phyloP scores from a whole-genome alignment of 2,329 filamentous ascomycete genomes.

The Ceratocystis diversiconidia region DNA sequence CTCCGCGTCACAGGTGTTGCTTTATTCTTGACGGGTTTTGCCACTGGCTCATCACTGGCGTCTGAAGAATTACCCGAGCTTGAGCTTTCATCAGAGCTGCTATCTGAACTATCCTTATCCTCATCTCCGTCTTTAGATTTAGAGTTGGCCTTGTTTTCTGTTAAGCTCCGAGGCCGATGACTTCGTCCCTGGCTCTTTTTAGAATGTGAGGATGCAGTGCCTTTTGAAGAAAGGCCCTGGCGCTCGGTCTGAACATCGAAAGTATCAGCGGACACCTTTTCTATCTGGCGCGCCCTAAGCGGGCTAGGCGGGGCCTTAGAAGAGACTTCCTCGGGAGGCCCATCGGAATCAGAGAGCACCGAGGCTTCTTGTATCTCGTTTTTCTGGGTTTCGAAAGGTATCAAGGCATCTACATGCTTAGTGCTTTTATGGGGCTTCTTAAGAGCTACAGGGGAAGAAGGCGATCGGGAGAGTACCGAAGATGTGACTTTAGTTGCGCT shows the following conservation, averaged over 20 bases:
- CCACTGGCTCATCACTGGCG: conserved; percentile 12
- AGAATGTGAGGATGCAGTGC: background rate
- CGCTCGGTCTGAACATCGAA: no score
- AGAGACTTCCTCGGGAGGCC: conserved; percentile 17
- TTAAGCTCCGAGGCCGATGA: background rate
- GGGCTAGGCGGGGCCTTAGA: background rate
- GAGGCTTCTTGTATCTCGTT: background rate
- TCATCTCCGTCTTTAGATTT: background rate
- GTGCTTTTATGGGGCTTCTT: background rate
- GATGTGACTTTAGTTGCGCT: background rate
- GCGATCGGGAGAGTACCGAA: background rate
- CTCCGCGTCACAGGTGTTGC: background rate
- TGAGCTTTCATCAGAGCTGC: background rate
- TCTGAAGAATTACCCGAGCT: conserved; percentile 13
- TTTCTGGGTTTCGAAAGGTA: background rate
- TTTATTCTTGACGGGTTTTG: background rate
- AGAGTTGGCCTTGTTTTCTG: background rate
- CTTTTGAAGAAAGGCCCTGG: background rate
- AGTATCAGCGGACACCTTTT: background rate
- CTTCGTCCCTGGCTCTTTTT: background rate
- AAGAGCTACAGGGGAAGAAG: background rate
- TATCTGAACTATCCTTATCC: conserved; percentile 8
- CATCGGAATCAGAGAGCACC: conserved; percentile 25
- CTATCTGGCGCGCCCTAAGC: background rate
- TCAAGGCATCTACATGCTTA: background rate